These are phyloP conservation scores for Protomyces lactucae-debilis DNA, from an alignment of 1,139 yeast genomes.

Conservation along the genomic window DNA sequence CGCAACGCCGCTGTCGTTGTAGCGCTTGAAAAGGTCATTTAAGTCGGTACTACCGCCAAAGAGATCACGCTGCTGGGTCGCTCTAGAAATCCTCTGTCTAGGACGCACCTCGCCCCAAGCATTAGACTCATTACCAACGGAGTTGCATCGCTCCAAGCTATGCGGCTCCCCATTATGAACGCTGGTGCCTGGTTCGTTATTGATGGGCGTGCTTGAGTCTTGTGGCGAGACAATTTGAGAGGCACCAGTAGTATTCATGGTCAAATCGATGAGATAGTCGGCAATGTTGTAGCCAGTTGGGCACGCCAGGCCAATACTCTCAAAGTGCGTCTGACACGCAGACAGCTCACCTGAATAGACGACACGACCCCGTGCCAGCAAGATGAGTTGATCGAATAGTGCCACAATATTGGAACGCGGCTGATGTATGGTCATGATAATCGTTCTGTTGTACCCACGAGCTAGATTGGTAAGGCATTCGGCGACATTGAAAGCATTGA, in stretches of 20 bases:
- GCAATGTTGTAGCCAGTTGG: conserved; percentile 91
- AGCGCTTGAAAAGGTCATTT: background rate
- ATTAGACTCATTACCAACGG: conserved; percentile 11
- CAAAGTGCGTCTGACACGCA: conserved; percentile 63
- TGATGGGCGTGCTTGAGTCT: background rate
- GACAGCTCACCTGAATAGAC: conserved; percentile 66
- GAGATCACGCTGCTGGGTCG: background rate
- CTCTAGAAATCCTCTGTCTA: background rate
- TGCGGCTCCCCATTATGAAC: conserved; percentile 3
- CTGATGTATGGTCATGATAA: conserved; percentile 90
- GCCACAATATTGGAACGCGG: conserved; percentile 97
- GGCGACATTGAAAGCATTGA: conserved; percentile 84
- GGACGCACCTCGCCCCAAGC: conserved; percentile 9
- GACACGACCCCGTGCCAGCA: conserved; percentile 78
- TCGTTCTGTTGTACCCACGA: conserved; percentile 73
- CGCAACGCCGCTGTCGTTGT: conserved; percentile 4
- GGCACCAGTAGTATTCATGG: conserved; percentile 48
- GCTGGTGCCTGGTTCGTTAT: background rate
- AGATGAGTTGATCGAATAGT: conserved; percentile 71
- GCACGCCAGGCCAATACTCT: conserved; percentile 69
- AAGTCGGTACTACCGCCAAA: background rate
- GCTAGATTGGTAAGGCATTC: conserved; percentile 80
- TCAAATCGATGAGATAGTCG: conserved; percentile 83
- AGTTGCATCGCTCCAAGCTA: conserved; percentile 5
- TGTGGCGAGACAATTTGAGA: background rate